Evolutionary conservation across 1,284 basidiomycete species (phyloP).

Genomic region (Rugosomyces carneus): DNA sequence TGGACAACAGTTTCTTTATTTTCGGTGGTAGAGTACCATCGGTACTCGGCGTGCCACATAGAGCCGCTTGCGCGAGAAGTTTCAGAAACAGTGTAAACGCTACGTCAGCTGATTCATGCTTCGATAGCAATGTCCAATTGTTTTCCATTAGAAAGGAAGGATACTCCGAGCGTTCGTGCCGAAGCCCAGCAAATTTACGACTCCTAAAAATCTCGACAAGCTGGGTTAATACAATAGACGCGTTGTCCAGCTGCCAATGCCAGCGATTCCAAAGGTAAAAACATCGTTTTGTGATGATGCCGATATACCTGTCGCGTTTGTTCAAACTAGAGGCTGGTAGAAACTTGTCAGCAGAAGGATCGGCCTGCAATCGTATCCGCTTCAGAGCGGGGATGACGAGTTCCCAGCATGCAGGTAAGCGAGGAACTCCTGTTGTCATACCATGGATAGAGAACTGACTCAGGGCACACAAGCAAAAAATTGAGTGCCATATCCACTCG

Average conservation of each 20-base stretch:
- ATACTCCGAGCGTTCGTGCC: constrained; percentile 70
- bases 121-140: constrained; percentile 49
- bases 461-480: constrained; percentile 68
- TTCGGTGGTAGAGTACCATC: constrained; percentile 38
- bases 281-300: constrained; percentile 69
- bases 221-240: constrained; percentile 55
- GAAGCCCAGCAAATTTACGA: constrained; percentile 75
- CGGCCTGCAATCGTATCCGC: constrained; percentile 51
- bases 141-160: constrained; percentile 70
- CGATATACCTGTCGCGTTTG: constrained; percentile 74
- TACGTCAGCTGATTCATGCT: constrained; percentile 55
- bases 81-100: constrained; percentile 81
- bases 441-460: constrained; percentile 79
- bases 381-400: constrained; percentile 55
- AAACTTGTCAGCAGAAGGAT: constrained; percentile 41
- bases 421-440: constrained; percentile 39
- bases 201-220: constrained; percentile 77
- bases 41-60: constrained; percentile 23
- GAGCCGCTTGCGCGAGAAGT: constrained; percentile 57
- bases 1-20: constrained; percentile 71
- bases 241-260: constrained; percentile 67
- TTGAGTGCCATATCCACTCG: constrained; percentile 68
- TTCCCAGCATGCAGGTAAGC: constrained; percentile 64
- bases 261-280: constrained; percentile 66
- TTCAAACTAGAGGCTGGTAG: constrained; percentile 38